A percentile compares a stretch with the other conserved stretches of the same genome.
phyloP scores from a whole-genome alignment of 2,329 filamentous ascomycete genomes.

The Venturiaceae sp. region DNA sequence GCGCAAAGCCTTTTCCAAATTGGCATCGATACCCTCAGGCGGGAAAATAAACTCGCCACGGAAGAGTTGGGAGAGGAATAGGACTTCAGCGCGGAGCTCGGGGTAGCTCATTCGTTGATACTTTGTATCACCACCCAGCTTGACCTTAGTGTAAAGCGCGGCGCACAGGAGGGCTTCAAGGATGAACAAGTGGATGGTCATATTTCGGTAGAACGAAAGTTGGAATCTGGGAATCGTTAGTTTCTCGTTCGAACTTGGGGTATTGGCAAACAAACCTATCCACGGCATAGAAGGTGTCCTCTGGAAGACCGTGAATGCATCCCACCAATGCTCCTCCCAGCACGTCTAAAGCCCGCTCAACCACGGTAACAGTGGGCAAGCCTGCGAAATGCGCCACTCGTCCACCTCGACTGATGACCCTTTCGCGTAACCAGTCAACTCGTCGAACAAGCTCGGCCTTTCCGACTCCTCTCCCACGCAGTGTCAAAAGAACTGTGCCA shows the following conservation, averaged over 20 bases:
- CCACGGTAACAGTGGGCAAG: slow-evolving; percentile 67
- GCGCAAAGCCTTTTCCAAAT: slow-evolving; percentile 69
- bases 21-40: slow-evolving; percentile 69
- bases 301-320: slow-evolving; percentile 65
- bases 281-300: slow-evolving; percentile 89
- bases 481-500: slow-evolving; percentile 82
- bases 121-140: slow-evolving; percentile 75
- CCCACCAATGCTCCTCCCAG: slow-evolving; percentile 84
- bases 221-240: slow-evolving; percentile 54
- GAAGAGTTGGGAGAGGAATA: slow-evolving; percentile 85
- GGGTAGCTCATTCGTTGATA: slow-evolving; percentile 69
- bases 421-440: slow-evolving; percentile 79
- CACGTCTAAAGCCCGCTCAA: slow-evolving; percentile 84
- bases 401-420: slow-evolving; percentile 77
- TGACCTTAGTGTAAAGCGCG: slow-evolving; percentile 83
- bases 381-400: slow-evolving; percentile 89
- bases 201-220: slow-evolving; percentile 95
- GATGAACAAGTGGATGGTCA: slow-evolving; percentile 98
- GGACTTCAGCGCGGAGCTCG: slow-evolving; percentile 67
- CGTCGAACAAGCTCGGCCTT: slow-evolving; percentile 75
- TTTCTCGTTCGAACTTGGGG: background rate
- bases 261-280: slow-evolving; percentile 47
- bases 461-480: slow-evolving; percentile 85
- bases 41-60: slow-evolving; percentile 96
- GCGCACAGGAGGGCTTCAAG: slow-evolving; percentile 84